Evolutionary conservation across 139 green algal genomes (phyloP).

Genomic region (Tetradesmus obliquus): DNA sequence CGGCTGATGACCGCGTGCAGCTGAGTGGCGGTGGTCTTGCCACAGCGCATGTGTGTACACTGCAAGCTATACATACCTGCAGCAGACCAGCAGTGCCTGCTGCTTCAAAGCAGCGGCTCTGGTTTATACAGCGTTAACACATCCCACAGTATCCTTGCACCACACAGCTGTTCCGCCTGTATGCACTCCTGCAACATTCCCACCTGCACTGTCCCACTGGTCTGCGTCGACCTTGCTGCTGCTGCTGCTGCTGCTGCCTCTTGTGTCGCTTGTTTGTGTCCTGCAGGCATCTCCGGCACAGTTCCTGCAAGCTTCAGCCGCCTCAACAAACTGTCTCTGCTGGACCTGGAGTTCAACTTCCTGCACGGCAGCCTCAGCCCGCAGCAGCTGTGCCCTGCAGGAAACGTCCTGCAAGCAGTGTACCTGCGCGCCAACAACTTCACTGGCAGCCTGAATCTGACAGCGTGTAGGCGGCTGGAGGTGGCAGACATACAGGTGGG

Average conservation of each 20-base stretch:
- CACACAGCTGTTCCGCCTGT: not conserved
- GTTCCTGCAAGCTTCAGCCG: not conserved
- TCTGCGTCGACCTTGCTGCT: not conserved
- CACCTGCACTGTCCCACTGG: not conserved
- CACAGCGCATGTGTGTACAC: too few species aligned
- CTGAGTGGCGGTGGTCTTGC: too few species aligned
- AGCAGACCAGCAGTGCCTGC: not conserved
- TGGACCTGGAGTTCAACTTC: conserved; percentile 43
- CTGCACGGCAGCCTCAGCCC: not conserved
- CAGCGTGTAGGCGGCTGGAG: not conserved
- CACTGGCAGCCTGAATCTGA: conserved; percentile 13
- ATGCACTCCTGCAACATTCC: not conserved
- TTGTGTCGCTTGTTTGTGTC: not conserved
- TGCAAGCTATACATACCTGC: too few species aligned
- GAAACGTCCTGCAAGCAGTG: not conserved
- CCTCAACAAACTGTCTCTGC: not conserved
- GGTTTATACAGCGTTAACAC: too few species aligned
- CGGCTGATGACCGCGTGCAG: not conserved
- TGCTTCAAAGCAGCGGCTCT: too few species aligned
- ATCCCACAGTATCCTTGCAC: not conserved
- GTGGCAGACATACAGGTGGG: conserved; percentile 26
- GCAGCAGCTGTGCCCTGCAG: not conserved
- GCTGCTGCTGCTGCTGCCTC: not conserved
- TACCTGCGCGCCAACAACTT: conserved; percentile 35
- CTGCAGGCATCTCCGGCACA: conserved; percentile 18